Conservation (phyloP, 345 rosid genomes). For the Hibiscus trionum region DNA sequence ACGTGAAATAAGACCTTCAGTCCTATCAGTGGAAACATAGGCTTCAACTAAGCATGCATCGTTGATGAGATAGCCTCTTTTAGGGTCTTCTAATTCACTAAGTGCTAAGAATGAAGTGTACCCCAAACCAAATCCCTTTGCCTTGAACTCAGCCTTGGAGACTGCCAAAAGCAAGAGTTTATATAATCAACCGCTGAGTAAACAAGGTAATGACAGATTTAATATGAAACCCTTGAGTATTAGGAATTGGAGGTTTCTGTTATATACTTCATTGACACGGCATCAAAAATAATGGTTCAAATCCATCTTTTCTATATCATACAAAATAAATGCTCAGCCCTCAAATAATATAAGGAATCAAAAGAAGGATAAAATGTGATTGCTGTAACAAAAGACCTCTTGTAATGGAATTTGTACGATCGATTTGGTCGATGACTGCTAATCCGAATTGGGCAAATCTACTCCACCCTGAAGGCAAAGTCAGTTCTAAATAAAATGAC, state of each 20-base stretch:
- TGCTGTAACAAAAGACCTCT: neutral
- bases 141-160: slow-evolving; percentile 44
- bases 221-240: too few species aligned
- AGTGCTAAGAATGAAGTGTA: slow-evolving; percentile 50
- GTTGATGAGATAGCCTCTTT: slow-evolving; percentile 43
- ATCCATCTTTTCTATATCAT: too few species aligned
- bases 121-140: slow-evolving; percentile 48
- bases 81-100: slow-evolving; percentile 38
- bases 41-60: slow-evolving; percentile 14
- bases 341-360: too few species aligned
- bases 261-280: too few species aligned
- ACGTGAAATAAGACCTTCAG: neutral
- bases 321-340: too few species aligned
- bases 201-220: neutral
- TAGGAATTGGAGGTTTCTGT: too few species aligned
- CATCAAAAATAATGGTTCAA: too few species aligned
- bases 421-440: slow-evolving; percentile 59
- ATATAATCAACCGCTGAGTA: neutral
- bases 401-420: slow-evolving; percentile 28
- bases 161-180: slow-evolving; percentile 24
- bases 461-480: slow-evolving; percentile 76
- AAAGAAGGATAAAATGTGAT: neutral
- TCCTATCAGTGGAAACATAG: too few species aligned
- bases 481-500: slow-evolving; percentile 66
- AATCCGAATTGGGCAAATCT: slow-evolving; percentile 69